Conservation (phyloP, 1,139 yeast genomes). For the Scheffersomyces cryptocercus region DNA sequence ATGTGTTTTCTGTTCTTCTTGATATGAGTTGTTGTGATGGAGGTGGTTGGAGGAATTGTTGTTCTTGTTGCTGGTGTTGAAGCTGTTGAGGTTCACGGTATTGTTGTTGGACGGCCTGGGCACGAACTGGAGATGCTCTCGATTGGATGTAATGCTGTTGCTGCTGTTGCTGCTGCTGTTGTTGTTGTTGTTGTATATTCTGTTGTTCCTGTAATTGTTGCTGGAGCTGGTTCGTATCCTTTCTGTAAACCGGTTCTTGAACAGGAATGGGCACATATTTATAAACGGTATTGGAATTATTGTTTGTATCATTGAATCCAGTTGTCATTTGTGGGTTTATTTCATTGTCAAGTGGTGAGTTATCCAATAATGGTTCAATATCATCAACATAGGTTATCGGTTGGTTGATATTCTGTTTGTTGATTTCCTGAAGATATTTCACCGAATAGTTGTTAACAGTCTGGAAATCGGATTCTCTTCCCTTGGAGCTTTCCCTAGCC, state of each 20-base stretch:
- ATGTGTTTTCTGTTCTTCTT: constrained; percentile 23
- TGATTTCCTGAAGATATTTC: constrained; percentile 44
- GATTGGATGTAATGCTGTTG: too few species aligned
- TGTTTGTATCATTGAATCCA: constrained; percentile 7
- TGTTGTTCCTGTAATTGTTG: constrained; percentile 6
- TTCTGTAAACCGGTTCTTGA: constrained; percentile 32
- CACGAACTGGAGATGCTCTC: too few species aligned
- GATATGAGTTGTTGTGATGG: background rate
- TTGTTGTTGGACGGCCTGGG: background rate
- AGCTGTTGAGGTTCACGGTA: constrained; percentile 7
- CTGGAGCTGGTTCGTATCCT: constrained; percentile 5
- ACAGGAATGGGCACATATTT: constrained; percentile 46
- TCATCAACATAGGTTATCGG: constrained; percentile 37
- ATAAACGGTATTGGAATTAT: constrained; percentile 9
- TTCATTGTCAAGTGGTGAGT: constrained; percentile 2
- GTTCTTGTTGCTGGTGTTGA: constrained; percentile 4
- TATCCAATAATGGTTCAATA: constrained; percentile 38
- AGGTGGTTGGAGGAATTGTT: constrained; percentile 1
- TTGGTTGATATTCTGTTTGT: constrained; percentile 12
- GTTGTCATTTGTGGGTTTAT: constrained; percentile 3
- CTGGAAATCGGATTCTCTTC: constrained; percentile 9
- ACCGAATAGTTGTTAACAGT: constrained; percentile 39
- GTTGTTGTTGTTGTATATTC: constrained; percentile 6
- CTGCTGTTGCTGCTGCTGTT: constrained; percentile 7
- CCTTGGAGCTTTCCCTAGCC: constrained; percentile 3